Conservation (phyloP, 2,329 filamentous ascomycete species). For the Apiospora sp. region DNA sequence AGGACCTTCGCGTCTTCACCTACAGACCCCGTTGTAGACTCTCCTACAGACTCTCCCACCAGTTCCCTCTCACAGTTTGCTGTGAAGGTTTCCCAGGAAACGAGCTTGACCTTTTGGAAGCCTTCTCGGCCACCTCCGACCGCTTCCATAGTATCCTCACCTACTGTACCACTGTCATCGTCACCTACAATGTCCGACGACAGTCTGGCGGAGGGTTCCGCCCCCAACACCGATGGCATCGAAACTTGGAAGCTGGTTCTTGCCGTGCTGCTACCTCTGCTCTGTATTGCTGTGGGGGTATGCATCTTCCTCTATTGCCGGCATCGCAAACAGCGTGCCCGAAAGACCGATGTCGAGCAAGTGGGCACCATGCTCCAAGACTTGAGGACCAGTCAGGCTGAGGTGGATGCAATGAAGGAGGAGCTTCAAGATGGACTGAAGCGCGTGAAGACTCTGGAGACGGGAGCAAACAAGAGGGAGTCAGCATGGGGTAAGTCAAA, state of each 20-base stretch:
- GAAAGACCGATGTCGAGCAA: constrained; percentile 17
- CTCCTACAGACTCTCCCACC: background rate
- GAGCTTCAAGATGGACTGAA: constrained; percentile 20
- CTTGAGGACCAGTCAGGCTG: background rate
- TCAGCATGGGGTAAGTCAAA: constrained; percentile 25
- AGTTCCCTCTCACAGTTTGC: background rate
- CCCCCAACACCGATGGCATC: background rate
- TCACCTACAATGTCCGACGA: constrained; percentile 16
- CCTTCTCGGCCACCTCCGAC: background rate
- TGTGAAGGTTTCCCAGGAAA: background rate
- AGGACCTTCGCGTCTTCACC: background rate
- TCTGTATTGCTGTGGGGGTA: background rate
- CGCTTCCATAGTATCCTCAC: too few relatives aligned
- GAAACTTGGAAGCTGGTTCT: constrained; percentile 23
- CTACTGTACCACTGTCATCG: background rate
- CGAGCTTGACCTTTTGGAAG: background rate
- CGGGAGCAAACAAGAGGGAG: constrained; percentile 12
- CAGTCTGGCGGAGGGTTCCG: background rate
- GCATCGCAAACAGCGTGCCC: background rate
- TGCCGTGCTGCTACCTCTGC: constrained; percentile 15
- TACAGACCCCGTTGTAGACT: background rate
- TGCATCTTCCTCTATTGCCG: constrained; percentile 19
- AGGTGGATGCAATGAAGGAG: constrained; percentile 11
- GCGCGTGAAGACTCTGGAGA: constrained; percentile 22
- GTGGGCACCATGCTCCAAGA: constrained; percentile 26